Percentiles rank a stretch among this genome's conserved stretches.
These are phyloP conservation scores for Salix viminalis DNA, from an alignment of 345 rosid genomes.

Conservation along the genomic window DNA sequence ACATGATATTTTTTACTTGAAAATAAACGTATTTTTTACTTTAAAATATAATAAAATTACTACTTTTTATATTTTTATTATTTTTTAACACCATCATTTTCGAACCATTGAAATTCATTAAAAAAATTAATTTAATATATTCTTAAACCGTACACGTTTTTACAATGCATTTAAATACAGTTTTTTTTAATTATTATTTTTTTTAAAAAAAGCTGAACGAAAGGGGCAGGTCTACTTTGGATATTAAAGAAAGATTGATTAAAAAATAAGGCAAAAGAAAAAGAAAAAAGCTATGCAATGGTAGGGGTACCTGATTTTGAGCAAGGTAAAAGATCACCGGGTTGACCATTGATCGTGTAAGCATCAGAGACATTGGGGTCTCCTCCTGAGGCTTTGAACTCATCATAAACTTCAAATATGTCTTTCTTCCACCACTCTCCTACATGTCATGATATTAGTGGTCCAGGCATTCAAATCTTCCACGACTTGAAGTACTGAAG, in stretches of 20 bases:
- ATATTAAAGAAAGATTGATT: neutral
- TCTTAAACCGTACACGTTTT: too few relatives aligned
- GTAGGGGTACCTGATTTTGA: constrained; percentile 14
- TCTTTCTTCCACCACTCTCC: constrained; percentile 45
- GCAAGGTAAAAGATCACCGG: constrained; percentile 41
- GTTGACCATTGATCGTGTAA: constrained; percentile 46
- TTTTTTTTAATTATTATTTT: too few relatives aligned
- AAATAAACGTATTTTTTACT: too few relatives aligned
- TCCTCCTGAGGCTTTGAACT: constrained; percentile 18
- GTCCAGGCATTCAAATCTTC: neutral
- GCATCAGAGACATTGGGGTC: constrained; percentile 41
- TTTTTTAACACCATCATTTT: too few relatives aligned
- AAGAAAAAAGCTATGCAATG: neutral
- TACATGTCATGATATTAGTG: neutral
- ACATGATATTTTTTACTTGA: too few relatives aligned
- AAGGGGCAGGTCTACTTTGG: neutral
- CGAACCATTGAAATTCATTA: too few relatives aligned
- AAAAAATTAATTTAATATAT: too few relatives aligned
- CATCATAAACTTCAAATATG: constrained; percentile 17
- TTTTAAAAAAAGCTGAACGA: too few relatives aligned
- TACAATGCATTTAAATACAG: too few relatives aligned
- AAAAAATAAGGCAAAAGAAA: neutral
- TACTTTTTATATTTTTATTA: too few relatives aligned
- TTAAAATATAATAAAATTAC: too few relatives aligned
- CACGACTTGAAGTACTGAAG: too few relatives aligned